Conservation (phyloP, 164 flowering plant species). For the Magnolia kwangsiensis region DNA sequence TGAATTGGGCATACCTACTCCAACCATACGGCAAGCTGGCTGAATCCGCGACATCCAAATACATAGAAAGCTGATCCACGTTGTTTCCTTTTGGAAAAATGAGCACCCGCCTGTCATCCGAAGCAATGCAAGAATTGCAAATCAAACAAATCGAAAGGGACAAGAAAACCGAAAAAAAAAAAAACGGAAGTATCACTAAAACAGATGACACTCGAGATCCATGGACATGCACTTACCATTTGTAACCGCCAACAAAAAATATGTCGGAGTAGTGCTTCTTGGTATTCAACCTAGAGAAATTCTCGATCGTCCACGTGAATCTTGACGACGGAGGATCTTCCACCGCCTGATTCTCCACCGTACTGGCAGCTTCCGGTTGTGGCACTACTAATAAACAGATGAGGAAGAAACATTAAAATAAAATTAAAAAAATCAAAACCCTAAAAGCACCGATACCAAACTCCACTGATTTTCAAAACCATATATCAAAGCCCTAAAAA, state of each 20-base stretch:
- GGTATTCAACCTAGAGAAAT: conserved; percentile 59
- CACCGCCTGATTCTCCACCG: conserved; percentile 57
- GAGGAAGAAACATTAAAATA: background rate
- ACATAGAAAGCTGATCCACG: conserved; percentile 78
- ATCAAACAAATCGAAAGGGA: background rate
- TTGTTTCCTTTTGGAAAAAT: conserved; percentile 81
- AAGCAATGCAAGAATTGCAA: background rate
- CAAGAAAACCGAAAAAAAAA: background rate
- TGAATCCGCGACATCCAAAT: conserved; percentile 78
- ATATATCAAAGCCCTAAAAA: background rate
- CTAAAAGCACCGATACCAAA: conserved; percentile 9
- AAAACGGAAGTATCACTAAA: background rate
- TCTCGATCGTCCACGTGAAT: conserved; percentile 72
- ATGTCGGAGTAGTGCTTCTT: conserved; percentile 74
- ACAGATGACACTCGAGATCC: background rate
- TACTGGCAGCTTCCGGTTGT: conserved; percentile 51
- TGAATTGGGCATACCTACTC: conserved; percentile 81
- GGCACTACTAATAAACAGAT: conserved; percentile 21
- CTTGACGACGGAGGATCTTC: conserved; percentile 54
- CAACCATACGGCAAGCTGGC: conserved; percentile 67
- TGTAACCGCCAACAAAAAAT: conserved; percentile 60
- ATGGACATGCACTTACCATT: conserved; percentile 40
- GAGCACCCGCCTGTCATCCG: conserved; percentile 59
- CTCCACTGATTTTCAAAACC: background rate
- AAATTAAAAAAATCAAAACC: conserved; percentile 14